Evolutionary conservation across 257 asterid species (phyloP).

Genomic region (Salvia rosmarinus): DNA sequence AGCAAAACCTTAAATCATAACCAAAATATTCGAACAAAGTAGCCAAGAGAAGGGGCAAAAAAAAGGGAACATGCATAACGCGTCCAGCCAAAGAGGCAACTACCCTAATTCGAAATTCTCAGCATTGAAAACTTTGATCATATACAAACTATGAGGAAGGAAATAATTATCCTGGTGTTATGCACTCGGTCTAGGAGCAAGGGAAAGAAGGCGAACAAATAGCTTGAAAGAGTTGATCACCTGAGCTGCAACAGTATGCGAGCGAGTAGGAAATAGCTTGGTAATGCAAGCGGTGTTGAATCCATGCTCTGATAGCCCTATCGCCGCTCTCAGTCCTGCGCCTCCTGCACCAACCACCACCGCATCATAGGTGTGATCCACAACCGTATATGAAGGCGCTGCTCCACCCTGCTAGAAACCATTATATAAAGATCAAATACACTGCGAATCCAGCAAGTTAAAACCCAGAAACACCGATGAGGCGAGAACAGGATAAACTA

Average conservation of each 20-base stretch:
- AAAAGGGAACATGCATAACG: not conserved
- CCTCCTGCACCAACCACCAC: slow-evolving; percentile 99
- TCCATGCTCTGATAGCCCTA: slow-evolving; percentile 98
- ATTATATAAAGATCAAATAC: slow-evolving; percentile 8
- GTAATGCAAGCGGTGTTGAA: slow-evolving; percentile 98
- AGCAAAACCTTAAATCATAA: not conserved
- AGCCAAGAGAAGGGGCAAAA: not conserved
- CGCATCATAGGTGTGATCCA: slow-evolving; percentile 98
- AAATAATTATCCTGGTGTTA: not conserved
- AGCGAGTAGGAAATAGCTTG: slow-evolving; percentile 96
- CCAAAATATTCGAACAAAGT: not conserved
- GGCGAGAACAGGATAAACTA: not conserved
- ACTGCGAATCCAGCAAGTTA: slow-evolving; percentile 10
- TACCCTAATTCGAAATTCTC: not conserved
- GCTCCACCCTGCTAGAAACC: slow-evolving; percentile 56
- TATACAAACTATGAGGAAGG: not conserved
- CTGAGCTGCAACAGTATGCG: slow-evolving; percentile 99
- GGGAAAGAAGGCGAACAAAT: not conserved
- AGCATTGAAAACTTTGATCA: not conserved
- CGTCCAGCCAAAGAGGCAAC: not conserved
- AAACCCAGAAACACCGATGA: slow-evolving; percentile 11
- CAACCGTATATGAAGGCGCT: slow-evolving; percentile 77
- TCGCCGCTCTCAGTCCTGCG: slow-evolving; percentile 97
- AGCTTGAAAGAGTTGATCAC: slow-evolving; percentile 40
- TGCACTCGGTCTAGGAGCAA: not conserved